Base-by-base conservation (phyloP, 805 yeast genomes). In the Pichia manshurica region DNA sequence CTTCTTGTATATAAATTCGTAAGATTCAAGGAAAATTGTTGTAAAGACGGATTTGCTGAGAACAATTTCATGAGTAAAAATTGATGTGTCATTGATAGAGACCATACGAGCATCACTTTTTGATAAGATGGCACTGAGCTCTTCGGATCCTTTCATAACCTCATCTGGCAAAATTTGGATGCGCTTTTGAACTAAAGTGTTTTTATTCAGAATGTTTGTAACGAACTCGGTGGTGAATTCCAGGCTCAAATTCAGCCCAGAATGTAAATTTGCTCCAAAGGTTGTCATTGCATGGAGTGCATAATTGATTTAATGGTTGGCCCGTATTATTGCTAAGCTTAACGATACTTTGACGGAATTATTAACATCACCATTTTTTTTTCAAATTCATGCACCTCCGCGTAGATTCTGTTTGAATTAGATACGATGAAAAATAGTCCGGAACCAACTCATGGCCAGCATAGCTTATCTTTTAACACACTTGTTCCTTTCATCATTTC, bases 21-120 rank as follows among this genome's bases (percentile, higher is more conserved):
- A 53, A 25, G 58, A 53, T 22, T 55, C 61, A 1, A 51, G 40
- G 44, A 60, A 63, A 1, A 55, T 48, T 19, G 42, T n/a, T 1
- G 39, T 40, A n/a, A 56, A 33, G 2, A 41, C 34, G 15, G 46
- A 15, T 23, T 58, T 56, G 1, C 47, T 25, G 3, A 61, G 41
- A 0, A 56, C n/a, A 15, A 28, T 2, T 20, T 36, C 35, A 28
- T 44, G 48, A 10, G 39, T 34, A 15, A 42, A 13, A 3, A 33
- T 33, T 20, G 23, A 9, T 44, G 32, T 15, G 43, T 44, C 29
- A 10, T 25, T 25, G 10, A 25, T 25, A 10, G 29, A 25, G 7
- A 25, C 29, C 7, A 25, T 25, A 25, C 10, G 29, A 25, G 29
- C 15, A 37, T 5, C n/a, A 6, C 12, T 6, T 21, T 35, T n/a